Evolutionary conservation across 768 basidiomycete genomes (phyloP).

Genomic region (Suillus hirtellus): DNA sequence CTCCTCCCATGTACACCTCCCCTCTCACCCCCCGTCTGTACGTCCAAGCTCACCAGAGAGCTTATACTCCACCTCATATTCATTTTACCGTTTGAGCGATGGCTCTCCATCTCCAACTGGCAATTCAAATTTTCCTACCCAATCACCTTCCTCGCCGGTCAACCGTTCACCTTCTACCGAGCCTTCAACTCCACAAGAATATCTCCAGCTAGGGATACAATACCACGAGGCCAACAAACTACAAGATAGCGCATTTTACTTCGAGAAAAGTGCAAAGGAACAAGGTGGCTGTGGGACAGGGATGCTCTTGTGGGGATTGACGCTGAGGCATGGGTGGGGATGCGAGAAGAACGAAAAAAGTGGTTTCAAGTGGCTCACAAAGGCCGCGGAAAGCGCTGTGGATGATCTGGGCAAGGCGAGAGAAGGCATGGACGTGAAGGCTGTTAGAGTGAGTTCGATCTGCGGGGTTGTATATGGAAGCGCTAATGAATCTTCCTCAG

Average conservation of each 20-base stretch:
- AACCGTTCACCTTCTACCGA: constrained; percentile 23
- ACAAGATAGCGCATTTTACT: constrained; percentile 65
- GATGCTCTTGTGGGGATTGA: constrained; percentile 91
- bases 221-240: constrained; percentile 77
- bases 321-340: constrained; percentile 89
- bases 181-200: constrained; percentile 57
- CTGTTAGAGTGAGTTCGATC: constrained; percentile 48
- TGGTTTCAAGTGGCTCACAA: constrained; percentile 81
- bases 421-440: constrained; percentile 50
- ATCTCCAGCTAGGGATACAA: constrained; percentile 73
- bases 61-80: constrained; percentile 61
- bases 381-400: constrained; percentile 80
- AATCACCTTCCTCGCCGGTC: constrained; percentile 19
- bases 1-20: constrained; percentile 19
- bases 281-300: constrained; percentile 84
- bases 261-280: constrained; percentile 74
- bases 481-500: constrained; percentile 33
- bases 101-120: constrained; percentile 45
- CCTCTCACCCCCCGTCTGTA: constrained; percentile 37
- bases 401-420: constrained; percentile 69
- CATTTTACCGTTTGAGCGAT: constrained; percentile 61
- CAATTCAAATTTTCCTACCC: constrained; percentile 14
- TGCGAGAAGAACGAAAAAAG: constrained; percentile 73
- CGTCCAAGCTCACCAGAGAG: constrained; percentile 40
- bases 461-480: background rate